Base-by-base conservation (phyloP, 805 yeast genomes). In the Metschnikowia proteae region DNA sequence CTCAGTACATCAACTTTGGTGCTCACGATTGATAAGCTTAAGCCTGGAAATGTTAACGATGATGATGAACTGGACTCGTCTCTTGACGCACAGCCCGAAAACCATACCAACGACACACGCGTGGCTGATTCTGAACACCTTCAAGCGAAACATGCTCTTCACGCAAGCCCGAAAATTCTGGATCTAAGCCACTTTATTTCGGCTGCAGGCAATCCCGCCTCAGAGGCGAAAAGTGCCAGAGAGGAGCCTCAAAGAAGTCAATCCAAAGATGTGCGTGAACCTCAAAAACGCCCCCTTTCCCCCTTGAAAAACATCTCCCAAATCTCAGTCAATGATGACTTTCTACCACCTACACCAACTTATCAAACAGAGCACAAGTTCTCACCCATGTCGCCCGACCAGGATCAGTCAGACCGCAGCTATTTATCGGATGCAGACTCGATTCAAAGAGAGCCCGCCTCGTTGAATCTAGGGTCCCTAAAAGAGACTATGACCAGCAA, bases 381-480 rank as follows among this genome's bases (percentile, higher is more conserved):
- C 28, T 40, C 42, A n/a, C 36, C 50, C 3, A 37, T 37, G 6
- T 41, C 49, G n/a, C 62, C 69, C 22, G 71, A 66, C 17, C 66
- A 74, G 6, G 72, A 74, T 9, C 49, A 47, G 30, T 67, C 74
- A 1, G 74, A 71, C 17, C 49, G 55, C 43, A 71, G 75, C 46
- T 71, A 60, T 48, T 60, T 56, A 34, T 70, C 75, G 1, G 76
- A 71, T 43, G 65, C 66, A 5, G 74, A 70, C 51, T 69, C 74
- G 11, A 70, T 71, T 25, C 76, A 71, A 47, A 40, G 60, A 28
- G 76, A 72, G 50, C 74, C 74, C 2, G 58, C 49, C 1, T 52
- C 51, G 25, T 57, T 71, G 48, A 57, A 65, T 36, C 53, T 71
- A 35, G 29, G 41, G 17, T 31, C 43, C 10, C 29, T 22, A 26